A percentile compares a stretch with the other conserved stretches of the same genome.
Evolutionary conservation across 2,329 filamentous ascomycete genomes (phyloP).

Genomic region (Anisogramma anomala): DNA sequence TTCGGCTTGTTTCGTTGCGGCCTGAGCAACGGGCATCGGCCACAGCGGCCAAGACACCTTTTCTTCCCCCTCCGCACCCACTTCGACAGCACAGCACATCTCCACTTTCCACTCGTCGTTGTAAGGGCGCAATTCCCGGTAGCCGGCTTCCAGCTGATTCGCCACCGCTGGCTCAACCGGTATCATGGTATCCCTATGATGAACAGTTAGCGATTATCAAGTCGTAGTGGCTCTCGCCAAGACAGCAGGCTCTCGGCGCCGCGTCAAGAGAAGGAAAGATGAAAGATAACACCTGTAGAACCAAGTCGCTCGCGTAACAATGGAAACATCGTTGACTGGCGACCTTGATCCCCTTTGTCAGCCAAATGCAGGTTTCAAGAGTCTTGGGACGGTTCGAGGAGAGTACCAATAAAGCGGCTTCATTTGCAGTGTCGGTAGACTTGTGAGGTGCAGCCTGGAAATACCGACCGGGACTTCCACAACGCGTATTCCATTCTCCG

Average conservation of each 20-base stretch:
- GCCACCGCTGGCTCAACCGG: slow-evolving; percentile 77
- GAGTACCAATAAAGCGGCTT: slow-evolving; percentile 98
- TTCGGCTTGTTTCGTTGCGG: background rate
- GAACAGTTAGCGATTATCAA: background rate
- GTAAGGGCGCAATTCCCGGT: slow-evolving; percentile 75
- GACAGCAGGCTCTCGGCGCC: no score
- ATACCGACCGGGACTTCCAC: slow-evolving; percentile 70
- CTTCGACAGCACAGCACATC: slow-evolving; percentile 76
- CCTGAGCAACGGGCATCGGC: slow-evolving; percentile 42
- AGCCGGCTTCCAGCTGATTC: slow-evolving; percentile 87
- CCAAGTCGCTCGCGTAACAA: slow-evolving; percentile 82
- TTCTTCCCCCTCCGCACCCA: slow-evolving; percentile 80
- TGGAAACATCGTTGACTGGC: slow-evolving; percentile 76
- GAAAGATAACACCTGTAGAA: slow-evolving; percentile 88
- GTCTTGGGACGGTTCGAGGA: no score
- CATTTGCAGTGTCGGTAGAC: slow-evolving; percentile 74
- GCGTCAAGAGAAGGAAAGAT: no score
- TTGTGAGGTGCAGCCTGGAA: slow-evolving; percentile 81
- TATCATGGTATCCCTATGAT: slow-evolving; percentile 64
- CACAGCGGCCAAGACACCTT: slow-evolving; percentile 79
- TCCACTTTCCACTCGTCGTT: slow-evolving; percentile 89
- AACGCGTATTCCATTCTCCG: slow-evolving; percentile 14
- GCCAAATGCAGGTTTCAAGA: no score
- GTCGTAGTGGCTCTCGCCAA: no score
- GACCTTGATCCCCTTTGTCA: no score